A percentile compares a stretch with the other conserved stretches of the same genome.
Evolutionary conservation across 2,329 filamentous ascomycete genomes (phyloP).

Genomic region (Lomentospora prolificans): DNA sequence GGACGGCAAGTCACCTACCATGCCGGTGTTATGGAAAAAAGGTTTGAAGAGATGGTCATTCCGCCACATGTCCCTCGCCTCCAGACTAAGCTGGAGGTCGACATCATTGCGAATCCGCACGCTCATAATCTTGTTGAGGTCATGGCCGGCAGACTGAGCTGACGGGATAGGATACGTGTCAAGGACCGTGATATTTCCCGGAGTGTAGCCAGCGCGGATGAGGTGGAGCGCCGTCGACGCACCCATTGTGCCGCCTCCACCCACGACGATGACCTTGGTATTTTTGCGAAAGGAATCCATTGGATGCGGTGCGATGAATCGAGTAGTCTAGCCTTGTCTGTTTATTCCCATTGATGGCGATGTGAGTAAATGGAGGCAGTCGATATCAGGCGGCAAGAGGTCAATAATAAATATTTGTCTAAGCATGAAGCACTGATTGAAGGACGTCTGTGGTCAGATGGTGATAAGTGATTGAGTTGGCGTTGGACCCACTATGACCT

Average conservation of each 20-base stretch:
- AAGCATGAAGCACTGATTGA: too few species aligned
- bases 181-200: constrained; percentile 33
- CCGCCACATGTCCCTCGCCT: constrained; percentile 28
- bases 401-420: too few species aligned
- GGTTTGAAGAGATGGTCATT: constrained; percentile 32
- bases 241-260: constrained; percentile 37
- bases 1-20: constrained; percentile 18
- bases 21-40: constrained; percentile 33
- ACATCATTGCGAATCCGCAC: constrained; percentile 22
- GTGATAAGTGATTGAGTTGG: too few species aligned
- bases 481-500: too few species aligned
- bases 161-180: constrained; percentile 36
- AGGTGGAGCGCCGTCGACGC: constrained; percentile 37
- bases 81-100: constrained; percentile 21
- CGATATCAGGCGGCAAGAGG: too few species aligned
- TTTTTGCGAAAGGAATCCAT: too few species aligned
- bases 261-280: constrained; percentile 27
- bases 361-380: too few species aligned
- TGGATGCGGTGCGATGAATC: too few species aligned
- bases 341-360: too few species aligned
- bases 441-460: too few species aligned
- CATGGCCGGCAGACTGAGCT: constrained; percentile 33
- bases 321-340: too few species aligned
- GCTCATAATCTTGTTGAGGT: constrained; percentile 37
- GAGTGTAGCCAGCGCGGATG: constrained; percentile 29